Conservation (phyloP, 179 eudicot species). For the Amaranthus tricolor region DNA sequence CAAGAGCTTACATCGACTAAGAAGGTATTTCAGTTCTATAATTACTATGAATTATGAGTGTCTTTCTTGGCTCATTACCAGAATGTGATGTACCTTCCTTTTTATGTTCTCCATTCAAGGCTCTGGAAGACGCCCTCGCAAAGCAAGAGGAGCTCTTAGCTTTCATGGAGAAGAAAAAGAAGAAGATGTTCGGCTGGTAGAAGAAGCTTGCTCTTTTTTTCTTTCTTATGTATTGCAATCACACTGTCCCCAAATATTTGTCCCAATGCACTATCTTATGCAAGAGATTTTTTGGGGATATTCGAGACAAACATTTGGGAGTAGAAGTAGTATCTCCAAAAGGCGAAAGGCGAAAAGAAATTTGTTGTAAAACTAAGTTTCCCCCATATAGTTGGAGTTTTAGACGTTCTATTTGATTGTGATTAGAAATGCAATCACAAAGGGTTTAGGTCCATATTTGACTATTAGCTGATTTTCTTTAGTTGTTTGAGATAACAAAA, state of each 20-base stretch:
- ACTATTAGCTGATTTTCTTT: background rate
- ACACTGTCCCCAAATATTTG: too few relatives aligned
- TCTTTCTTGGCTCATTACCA: background rate
- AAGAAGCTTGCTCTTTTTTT: background rate
- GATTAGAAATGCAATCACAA: conserved; percentile 7
- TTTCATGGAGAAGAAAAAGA: conserved; percentile 85
- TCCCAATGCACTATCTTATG: too few relatives aligned
- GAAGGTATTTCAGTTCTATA: conserved; percentile 40
- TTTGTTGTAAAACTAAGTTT: conserved; percentile 4
- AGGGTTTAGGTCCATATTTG: background rate
- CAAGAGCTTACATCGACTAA: conserved; percentile 60
- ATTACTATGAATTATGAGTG: background rate
- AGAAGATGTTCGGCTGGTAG: conserved; percentile 47
- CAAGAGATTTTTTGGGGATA: too few relatives aligned
- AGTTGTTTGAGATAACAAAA: conserved; percentile 17
- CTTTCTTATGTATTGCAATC: too few relatives aligned
- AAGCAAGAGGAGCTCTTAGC: conserved; percentile 76
- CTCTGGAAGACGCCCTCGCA: conserved; percentile 66
- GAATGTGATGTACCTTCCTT: background rate
- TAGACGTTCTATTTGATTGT: conserved; percentile 1
- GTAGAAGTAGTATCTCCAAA: too few relatives aligned
- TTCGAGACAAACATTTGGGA: too few relatives aligned
- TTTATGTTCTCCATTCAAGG: conserved; percentile 34
- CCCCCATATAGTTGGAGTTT: conserved; percentile 20
- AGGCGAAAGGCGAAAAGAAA: background rate